Evolutionary conservation across 1,284 basidiomycete genomes (phyloP).

Genomic region (Cryptococcus sp.): DNA sequence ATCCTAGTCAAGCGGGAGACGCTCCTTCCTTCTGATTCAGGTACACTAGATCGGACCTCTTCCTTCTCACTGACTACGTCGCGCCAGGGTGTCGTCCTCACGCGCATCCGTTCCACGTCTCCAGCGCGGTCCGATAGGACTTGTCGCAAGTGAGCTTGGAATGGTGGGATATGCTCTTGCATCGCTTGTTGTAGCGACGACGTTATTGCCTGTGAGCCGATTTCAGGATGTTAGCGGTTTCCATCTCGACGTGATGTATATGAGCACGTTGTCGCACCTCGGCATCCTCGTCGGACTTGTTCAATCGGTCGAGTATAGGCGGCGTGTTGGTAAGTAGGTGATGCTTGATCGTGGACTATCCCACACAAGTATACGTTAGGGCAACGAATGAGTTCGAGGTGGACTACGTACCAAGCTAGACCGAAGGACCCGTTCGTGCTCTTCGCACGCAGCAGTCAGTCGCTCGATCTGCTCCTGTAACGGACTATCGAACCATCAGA

Average conservation of each 20-base stretch:
- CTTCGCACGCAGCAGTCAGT: constrained; percentile 35
- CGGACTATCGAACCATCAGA: constrained; percentile 25
- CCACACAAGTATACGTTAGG: constrained; percentile 2
- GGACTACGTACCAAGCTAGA: constrained; percentile 32
- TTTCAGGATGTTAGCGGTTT: no score
- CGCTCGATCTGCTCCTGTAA: constrained; percentile 42
- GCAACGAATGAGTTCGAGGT: not conserved
- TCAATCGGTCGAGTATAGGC: constrained; percentile 26
- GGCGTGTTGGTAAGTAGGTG: constrained; percentile 42
- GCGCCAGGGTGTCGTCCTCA: constrained; percentile 43
- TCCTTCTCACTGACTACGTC: constrained; percentile 23
- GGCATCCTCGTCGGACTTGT: constrained; percentile 38
- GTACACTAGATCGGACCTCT: not conserved
- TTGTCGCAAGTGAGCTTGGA: constrained; percentile 25
- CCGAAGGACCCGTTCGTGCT: constrained; percentile 45
- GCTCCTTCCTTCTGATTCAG: not conserved
- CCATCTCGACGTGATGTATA: not conserved
- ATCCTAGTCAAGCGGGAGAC: constrained; percentile 18
- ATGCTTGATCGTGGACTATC: constrained; percentile 44
- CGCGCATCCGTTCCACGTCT: constrained; percentile 40
- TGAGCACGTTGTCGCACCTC: constrained; percentile 28
- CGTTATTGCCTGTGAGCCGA: constrained; percentile 15
- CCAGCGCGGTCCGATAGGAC: constrained; percentile 22
- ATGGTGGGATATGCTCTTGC: constrained; percentile 17
- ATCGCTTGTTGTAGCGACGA: constrained; percentile 22